Base-by-base conservation (phyloP, 306 rosid genomes). In the Heteromeles arbutifolia region DNA sequence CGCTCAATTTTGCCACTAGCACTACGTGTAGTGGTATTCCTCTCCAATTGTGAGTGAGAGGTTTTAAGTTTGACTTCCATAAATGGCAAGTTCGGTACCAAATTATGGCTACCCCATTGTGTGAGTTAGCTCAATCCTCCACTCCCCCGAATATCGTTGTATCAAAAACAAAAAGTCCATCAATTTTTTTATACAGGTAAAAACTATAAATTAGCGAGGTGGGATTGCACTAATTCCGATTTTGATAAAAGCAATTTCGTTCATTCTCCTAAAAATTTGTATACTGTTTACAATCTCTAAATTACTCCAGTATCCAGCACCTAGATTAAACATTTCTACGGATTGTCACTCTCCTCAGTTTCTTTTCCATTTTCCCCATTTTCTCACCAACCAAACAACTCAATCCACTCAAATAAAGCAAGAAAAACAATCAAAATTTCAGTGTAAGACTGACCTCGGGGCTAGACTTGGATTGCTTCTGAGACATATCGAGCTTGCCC, bases 401-500 rank as follows among this genome's bases (percentile, higher is more conserved):
- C 48, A 32, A 65, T 32, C 41, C 34, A 5, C 26, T 65, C 12
- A 6, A 63, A 31, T 2, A 64, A 31, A 43, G 34, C 44, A 31
- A 19, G 37, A 6, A 22, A 6, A 22, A 59, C 15, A 65, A 4
- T 14, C 3, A 69, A 74, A 74, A 19, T 48, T 43, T 24, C 28
- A 32, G 37, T 18, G 21, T 48, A 24, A 13, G 19, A 85, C 84
- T 50, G 65, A 86, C 99, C 97, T 95, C 91, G 17, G 97, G 97
- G 71, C 92, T 78, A 65, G 97, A 85, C 84, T 14, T 65, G 37
- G 91, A 79, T 74, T 92, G 92, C 88, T 90, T 86, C 86, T 92
- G 96, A 11, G 93, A 4, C 37, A 81, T 11, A 81, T 95, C 96
- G 37, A 95, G 90, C 85, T 95, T 95, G 2, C 91, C 82, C 84